Conservation (phyloP, 2,329 filamentous ascomycete species). For the Arthrobotrys conoides region DNA sequence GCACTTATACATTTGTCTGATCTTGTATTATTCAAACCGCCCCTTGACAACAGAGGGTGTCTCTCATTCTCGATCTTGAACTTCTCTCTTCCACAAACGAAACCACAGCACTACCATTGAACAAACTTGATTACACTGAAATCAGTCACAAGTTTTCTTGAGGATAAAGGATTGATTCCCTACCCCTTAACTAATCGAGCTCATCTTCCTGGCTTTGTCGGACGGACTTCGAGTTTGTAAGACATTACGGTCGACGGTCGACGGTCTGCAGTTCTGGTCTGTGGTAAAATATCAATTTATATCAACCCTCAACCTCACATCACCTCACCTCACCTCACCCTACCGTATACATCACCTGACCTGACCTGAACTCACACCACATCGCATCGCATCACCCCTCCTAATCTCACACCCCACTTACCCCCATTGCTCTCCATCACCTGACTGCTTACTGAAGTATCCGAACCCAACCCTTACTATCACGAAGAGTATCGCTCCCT, state of each 20-base stretch:
- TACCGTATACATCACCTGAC: background rate
- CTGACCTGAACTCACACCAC: background rate
- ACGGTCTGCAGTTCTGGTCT: background rate
- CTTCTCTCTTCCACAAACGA: background rate
- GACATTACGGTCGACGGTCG: too few species aligned
- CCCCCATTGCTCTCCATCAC: background rate
- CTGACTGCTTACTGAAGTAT: too few species aligned
- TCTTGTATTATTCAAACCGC: background rate
- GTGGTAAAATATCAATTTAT: constrained; percentile 11
- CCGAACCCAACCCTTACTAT: background rate
- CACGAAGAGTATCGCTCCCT: background rate
- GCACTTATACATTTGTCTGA: too few species aligned
- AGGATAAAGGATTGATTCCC: too few species aligned
- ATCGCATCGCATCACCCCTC: background rate
- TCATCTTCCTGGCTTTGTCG: background rate
- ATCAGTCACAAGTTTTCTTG: background rate
- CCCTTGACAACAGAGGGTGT: background rate
- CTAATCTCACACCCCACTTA: background rate
- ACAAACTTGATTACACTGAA: background rate
- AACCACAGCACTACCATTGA: background rate
- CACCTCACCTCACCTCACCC: background rate
- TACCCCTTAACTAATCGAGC: background rate
- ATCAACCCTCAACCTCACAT: background rate
- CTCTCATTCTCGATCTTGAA: background rate
- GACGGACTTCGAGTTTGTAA: constrained; percentile 9